Base-by-base conservation (phyloP, 176 grass and related monocot genomes). In the Rhynchospora pubera region DNA sequence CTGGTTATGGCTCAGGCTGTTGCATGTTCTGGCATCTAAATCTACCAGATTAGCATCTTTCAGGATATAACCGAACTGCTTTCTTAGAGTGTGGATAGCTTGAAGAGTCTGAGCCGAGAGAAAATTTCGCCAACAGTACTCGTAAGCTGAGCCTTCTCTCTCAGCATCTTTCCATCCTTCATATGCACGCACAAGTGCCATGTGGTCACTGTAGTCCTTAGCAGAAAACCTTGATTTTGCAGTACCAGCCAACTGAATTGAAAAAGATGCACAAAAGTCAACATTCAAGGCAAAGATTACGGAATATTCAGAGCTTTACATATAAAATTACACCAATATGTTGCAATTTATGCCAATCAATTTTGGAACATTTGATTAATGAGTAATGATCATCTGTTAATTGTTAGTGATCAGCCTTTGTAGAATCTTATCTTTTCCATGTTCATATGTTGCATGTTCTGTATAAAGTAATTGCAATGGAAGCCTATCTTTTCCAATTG, bases 111-210 rank as follows among this genome's bases (percentile, higher is more conserved):
- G 95, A 79, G 89, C 84, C 67, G 95, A 98, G 78, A 94, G 92
- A 46, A 94, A 94, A 84, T 94, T 98, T 82, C 90, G 91, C 92
- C 95, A 98, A 46, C 95, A 98, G 57, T 98, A 98, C 79, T 98
- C 95, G 81, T 98, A 98, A 88, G 87, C 72, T 62, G 92, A 93
- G 18, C 95, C 90, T 88, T 94, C 95, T 83, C 90, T 93, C 79
- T 98, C 95, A 79, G 95, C 90, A 91, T 94, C 92, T 85, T 98
- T 98, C 90, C 92, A 98, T 91, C 95, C 95, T 89, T 98, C 92
- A 50, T 90, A 98, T 87, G 95, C 95, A 64, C 95, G 84, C 24
- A 98, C 90, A 57, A 98, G 89, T 52, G 95, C 92, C 95, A 98
- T 97, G 83, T 98, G 95, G 82, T 98, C 95, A 88, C 95, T 94